A percentile compares a stretch with the other conserved stretches of the same genome.
phyloP scores from a whole-genome alignment of 2,329 filamentous ascomycete genomes.

The Magnaporthiopsis incrustans region DNA sequence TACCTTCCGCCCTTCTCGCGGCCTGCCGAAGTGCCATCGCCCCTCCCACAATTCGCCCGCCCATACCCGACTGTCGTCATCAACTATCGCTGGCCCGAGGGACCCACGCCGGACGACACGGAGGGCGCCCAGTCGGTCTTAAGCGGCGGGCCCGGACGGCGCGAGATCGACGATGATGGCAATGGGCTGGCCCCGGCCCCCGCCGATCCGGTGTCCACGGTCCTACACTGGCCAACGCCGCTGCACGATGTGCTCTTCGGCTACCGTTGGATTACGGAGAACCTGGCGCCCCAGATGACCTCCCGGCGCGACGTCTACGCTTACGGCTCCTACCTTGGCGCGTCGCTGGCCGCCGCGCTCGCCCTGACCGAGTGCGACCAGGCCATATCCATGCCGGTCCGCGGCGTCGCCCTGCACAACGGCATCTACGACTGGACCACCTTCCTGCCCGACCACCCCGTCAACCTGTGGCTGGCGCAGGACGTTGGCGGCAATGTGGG shows the following conservation, averaged over 20 bases:
- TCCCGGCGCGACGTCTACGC: slow-evolving; percentile 36
- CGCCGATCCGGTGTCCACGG: slow-evolving; percentile 8
- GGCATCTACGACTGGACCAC: slow-evolving; percentile 59
- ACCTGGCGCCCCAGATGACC: slow-evolving; percentile 28
- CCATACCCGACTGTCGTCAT: slow-evolving; percentile 43
- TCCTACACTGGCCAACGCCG: slow-evolving; percentile 44
- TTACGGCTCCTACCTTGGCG: slow-evolving; percentile 51
- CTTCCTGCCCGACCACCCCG: slow-evolving; percentile 45
- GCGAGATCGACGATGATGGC: background rate
- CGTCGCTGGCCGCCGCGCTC: slow-evolving; percentile 46
- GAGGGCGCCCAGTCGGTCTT: background rate
- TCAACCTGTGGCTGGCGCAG: slow-evolving; percentile 23
- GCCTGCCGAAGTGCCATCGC: slow-evolving; percentile 15
- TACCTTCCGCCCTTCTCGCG: slow-evolving; percentile 45
- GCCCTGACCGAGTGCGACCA: slow-evolving; percentile 46
- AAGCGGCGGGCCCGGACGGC: too few relatives aligned
- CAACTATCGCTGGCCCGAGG: slow-evolving; percentile 49
- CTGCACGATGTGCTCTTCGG: slow-evolving; percentile 48
- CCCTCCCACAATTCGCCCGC: slow-evolving; percentile 33
- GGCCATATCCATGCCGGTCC: slow-evolving; percentile 35
- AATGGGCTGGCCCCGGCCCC: too few relatives aligned
- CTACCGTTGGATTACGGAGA: slow-evolving; percentile 43
- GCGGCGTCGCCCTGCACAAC: slow-evolving; percentile 48
- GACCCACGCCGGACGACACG: background rate
- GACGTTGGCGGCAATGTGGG: background rate